Percentiles rank a stretch among this genome's conserved stretches.
These are phyloP conservation scores for Suaeda aralocaspica DNA, from an alignment of 148 eudicot species.

Conservation along the genomic window DNA sequence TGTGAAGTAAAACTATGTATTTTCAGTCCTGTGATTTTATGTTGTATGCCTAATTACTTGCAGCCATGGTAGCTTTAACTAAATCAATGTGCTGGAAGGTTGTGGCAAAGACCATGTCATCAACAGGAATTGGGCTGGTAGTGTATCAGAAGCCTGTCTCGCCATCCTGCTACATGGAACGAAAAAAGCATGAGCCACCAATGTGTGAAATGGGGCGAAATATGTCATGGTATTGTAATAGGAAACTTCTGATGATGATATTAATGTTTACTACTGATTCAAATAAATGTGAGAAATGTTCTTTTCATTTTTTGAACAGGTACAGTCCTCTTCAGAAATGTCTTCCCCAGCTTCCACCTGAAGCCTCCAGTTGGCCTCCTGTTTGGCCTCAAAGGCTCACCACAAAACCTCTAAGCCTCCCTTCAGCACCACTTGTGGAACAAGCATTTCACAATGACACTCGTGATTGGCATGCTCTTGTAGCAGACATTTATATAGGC, in stretches of 20 bases:
- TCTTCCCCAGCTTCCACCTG: slow-evolving; percentile 51
- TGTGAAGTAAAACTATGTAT: not conserved
- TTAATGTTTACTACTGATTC: not conserved
- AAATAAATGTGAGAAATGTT: not conserved
- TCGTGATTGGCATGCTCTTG: slow-evolving; percentile 63
- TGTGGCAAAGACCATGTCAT: slow-evolving; percentile 31
- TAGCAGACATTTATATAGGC: slow-evolving; percentile 59
- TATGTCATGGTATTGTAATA: slow-evolving; percentile 57
- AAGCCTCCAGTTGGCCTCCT: slow-evolving; percentile 60
- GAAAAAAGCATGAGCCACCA: slow-evolving; percentile 55
- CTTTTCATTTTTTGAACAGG: slow-evolving; percentile 39
- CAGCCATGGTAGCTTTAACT: slow-evolving; percentile 36
- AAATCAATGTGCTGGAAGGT: slow-evolving; percentile 38
- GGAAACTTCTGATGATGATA: not conserved
- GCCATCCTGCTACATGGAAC: slow-evolving; percentile 58
- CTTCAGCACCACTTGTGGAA: slow-evolving; percentile 45
- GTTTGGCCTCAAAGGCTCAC: slow-evolving; percentile 85
- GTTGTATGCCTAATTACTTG: slow-evolving; percentile 20
- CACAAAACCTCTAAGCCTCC: slow-evolving; percentile 50
- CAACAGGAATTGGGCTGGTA: slow-evolving; percentile 29
- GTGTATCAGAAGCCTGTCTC: slow-evolving; percentile 84
- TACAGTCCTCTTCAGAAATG: slow-evolving; percentile 71
- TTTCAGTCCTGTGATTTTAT: not conserved
- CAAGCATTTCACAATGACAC: slow-evolving; percentile 55
- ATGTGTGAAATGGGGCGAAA: slow-evolving; percentile 51